These are phyloP conservation scores for Trichoderma breve DNA, from an alignment of 2,329 filamentous ascomycete genomes.

Conservation along the genomic window DNA sequence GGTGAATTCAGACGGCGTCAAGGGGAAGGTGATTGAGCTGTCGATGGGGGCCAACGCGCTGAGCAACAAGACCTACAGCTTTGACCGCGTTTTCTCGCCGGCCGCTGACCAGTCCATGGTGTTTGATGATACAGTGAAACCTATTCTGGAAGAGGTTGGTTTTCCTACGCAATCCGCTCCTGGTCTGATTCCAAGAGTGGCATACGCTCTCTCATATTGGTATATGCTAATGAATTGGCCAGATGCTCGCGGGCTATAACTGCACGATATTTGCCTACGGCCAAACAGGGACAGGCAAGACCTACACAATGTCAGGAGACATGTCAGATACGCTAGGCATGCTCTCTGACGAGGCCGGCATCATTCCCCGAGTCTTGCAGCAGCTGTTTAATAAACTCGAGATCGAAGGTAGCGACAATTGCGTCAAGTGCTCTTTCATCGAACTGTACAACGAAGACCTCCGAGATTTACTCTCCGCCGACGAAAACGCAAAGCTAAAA, in stretches of 20 bases:
- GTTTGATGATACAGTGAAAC: conserved; percentile 92
- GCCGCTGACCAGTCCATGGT: conserved; percentile 92
- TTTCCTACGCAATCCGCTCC: background rate
- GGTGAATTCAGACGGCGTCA: conserved; percentile 81
- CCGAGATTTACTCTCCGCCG: conserved; percentile 78
- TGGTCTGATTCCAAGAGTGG: too few relatives aligned
- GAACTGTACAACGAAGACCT: conserved; percentile 98
- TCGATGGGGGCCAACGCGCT: conserved; percentile 90
- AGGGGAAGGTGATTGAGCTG: conserved; percentile 78
- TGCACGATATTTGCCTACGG: conserved; percentile 99
- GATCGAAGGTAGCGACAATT: conserved; percentile 73
- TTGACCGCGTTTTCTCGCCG: conserved; percentile 94
- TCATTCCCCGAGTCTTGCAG: conserved; percentile 88
- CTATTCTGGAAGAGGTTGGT: conserved; percentile 84
- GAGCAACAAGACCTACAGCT: conserved; percentile 94
- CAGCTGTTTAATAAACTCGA: conserved; percentile 84
- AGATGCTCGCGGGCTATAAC: conserved; percentile 94
- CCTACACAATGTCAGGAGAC: conserved; percentile 98
- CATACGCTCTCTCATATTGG: background rate
- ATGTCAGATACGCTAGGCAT: conserved; percentile 85
- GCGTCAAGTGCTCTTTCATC: conserved; percentile 97
- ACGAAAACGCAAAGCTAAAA: conserved; percentile 84
- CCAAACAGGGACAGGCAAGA: conserved; percentile 97
- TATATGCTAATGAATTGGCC: conserved; percentile 18
- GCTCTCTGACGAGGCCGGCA: conserved; percentile 86